A percentile compares a stretch with the other conserved stretches of the same genome.
Evolutionary conservation across 768 basidiomycete genomes (phyloP).

Genomic region (Clavulina sp.): DNA sequence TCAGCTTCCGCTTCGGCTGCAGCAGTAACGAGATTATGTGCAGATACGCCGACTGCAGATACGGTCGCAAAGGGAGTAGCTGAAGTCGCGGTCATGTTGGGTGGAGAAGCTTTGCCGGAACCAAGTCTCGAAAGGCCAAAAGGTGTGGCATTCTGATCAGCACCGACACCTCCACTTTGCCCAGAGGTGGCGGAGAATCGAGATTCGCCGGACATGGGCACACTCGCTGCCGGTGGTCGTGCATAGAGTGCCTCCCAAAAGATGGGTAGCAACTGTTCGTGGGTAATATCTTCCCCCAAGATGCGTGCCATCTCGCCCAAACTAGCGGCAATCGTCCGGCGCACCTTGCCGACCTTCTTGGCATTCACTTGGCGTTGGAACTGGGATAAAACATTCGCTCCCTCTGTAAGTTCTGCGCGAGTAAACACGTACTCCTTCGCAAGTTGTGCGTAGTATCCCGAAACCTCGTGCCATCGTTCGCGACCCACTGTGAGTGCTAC

Average conservation of each 20-base stretch:
- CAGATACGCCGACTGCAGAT: too few species aligned
- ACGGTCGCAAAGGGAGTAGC: too few species aligned
- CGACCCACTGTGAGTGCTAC: slow-evolving; percentile 69
- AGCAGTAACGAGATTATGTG: too few species aligned
- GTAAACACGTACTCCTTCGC: slow-evolving; percentile 32
- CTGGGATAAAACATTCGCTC: too few species aligned
- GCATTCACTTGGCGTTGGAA: slow-evolving; percentile 10
- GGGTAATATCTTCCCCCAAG: slow-evolving; percentile 51
- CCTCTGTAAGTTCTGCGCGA: neutral
- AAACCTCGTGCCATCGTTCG: slow-evolving; percentile 55
- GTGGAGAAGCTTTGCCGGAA: neutral
- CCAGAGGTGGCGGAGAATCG: neutral
- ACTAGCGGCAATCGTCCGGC: slow-evolving; percentile 69
- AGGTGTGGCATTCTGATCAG: neutral
- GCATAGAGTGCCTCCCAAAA: slow-evolving; percentile 47
- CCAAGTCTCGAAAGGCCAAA: slow-evolving; percentile 6
- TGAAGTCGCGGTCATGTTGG: too few species aligned
- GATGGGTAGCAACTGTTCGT: slow-evolving; percentile 48
- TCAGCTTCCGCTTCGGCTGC: too few species aligned
- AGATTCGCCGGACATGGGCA: too few species aligned
- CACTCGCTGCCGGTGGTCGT: too few species aligned
- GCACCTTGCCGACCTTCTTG: too few species aligned
- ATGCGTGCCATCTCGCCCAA: slow-evolving; percentile 79
- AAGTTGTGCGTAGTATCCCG: slow-evolving; percentile 47
- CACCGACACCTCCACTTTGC: neutral